phyloP scores from a whole-genome alignment of 2,329 filamentous ascomycete genomes.

The Colletotrichum sojae region DNA sequence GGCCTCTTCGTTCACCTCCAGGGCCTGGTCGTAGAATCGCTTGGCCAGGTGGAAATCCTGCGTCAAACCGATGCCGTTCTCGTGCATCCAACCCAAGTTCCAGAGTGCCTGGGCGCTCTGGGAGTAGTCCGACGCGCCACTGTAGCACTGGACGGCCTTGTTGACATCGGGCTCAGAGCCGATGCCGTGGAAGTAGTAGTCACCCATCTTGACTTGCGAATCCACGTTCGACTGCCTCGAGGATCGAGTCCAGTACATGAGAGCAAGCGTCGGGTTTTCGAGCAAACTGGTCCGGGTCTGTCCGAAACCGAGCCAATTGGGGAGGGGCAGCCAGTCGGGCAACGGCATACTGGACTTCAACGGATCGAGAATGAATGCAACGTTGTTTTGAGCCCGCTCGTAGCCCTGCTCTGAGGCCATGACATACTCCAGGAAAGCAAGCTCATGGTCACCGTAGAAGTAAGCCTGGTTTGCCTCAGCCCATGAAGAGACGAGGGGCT shows the following conservation, averaged over 20 bases:
- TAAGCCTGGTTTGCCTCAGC: constrained; percentile 87
- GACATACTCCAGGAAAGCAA: constrained; percentile 85
- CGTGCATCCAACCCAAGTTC: constrained; percentile 99
- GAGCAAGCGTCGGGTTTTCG: constrained; percentile 73
- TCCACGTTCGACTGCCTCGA: constrained; percentile 95
- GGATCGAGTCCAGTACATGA: constrained; percentile 96
- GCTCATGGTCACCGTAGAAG: constrained; percentile 82
- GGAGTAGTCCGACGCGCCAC: constrained; percentile 90
- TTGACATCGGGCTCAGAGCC: constrained; percentile 80
- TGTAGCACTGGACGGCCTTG: constrained; percentile 94
- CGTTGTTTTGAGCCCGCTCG: constrained; percentile 90
- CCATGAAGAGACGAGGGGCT: constrained; percentile 83
- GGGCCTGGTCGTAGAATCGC: constrained; percentile 92
- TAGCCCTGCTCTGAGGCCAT: constrained; percentile 95
- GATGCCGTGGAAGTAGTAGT: constrained; percentile 91
- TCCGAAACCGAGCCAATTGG: constrained; percentile 38
- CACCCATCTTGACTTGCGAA: constrained; percentile 96
- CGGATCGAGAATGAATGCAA: constrained; percentile 88
- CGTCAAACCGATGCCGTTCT: constrained; percentile 91
- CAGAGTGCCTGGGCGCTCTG: constrained; percentile 95
- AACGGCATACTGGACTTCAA: constrained; percentile 73
- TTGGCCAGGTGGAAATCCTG: constrained; percentile 99
- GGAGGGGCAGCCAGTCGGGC: constrained; percentile 47
- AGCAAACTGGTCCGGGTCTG: constrained; percentile 54
- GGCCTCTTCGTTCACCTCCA: constrained; percentile 92